These are phyloP conservation scores for Tuber melanosporum DNA, from an alignment of 495 filamentous ascomycete genomes.

Conservation along the genomic window DNA sequence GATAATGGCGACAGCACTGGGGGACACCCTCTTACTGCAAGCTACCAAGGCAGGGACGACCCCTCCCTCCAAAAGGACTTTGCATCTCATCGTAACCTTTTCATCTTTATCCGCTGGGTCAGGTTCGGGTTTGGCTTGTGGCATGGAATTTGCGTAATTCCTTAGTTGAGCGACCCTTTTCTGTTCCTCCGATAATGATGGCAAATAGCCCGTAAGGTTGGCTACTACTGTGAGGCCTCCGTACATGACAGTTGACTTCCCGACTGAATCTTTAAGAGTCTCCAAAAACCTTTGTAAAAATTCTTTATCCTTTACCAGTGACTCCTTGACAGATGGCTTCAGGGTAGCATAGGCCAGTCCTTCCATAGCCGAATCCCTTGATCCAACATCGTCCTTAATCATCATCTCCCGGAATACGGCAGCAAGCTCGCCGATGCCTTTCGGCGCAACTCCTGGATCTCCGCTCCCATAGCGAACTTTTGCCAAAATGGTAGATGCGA, in stretches of 20 bases:
- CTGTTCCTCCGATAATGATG: slow-evolving; percentile 77
- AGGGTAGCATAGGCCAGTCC: slow-evolving; percentile 88
- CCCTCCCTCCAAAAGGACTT: slow-evolving; percentile 65
- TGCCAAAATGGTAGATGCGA: slow-evolving; percentile 80
- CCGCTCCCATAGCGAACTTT: slow-evolving; percentile 55
- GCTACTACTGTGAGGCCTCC: slow-evolving; percentile 74
- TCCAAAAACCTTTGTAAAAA: slow-evolving; percentile 64
- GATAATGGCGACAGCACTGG: slow-evolving; percentile 59
- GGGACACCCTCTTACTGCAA: slow-evolving; percentile 60
- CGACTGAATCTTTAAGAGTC: slow-evolving; percentile 53
- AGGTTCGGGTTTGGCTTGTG: slow-evolving; percentile 53
- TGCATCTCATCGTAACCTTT: slow-evolving; percentile 69
- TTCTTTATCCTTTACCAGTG: slow-evolving; percentile 57
- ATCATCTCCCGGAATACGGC: slow-evolving; percentile 73
- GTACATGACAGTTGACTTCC: slow-evolving; percentile 67
- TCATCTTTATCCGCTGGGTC: slow-evolving; percentile 67
- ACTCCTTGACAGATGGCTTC: slow-evolving; percentile 73
- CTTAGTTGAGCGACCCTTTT: slow-evolving; percentile 85
- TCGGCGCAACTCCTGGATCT: slow-evolving; percentile 43
- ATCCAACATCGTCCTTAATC: slow-evolving; percentile 51
- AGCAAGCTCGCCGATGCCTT: slow-evolving; percentile 64
- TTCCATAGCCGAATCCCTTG: slow-evolving; percentile 65
- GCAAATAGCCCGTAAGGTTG: slow-evolving; percentile 77
- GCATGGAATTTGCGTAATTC: slow-evolving; percentile 74
- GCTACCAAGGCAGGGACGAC: slow-evolving; percentile 66